Evolutionary conservation across 768 basidiomycete species (phyloP), one percentile per base, ranked within the genome.

Genomic region (Boletus tylopilopsis): DNA sequence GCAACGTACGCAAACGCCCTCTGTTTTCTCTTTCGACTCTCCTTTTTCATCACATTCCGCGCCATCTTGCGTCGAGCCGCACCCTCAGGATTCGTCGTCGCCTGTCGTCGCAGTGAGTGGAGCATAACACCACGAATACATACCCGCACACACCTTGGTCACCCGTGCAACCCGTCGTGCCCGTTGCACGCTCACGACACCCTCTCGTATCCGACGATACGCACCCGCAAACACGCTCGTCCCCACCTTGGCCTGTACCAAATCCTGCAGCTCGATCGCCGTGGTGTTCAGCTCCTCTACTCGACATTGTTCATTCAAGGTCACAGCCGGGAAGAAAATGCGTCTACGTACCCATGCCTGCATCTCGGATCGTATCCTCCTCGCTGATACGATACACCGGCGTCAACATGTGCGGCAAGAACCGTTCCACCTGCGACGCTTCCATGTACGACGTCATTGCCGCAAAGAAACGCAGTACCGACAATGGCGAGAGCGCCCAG

Each of bases 381-480:
- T 96, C 94, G 2, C 81, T 74, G 42, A 99, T 78, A 25, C 94
- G 85, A 64, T 94, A 89, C 0, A 94, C 70, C 0, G 96, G 95
- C 4, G 84, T 83, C 9, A 97, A 71, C 23, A 97, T 85, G 61
- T 96, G 93, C 3, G 84, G 76, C 25, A 95, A 73, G 71, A 87
- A 95, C 22, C 68, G 72, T 56, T 88, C 81, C 0, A 91, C 72
- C 16, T 73, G 69, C 0, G 62, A 52, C 0, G 73, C 63, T 0
- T 85, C 80, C 76, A 98, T 81, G 59, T 80, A 69, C 2, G 86
- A 81, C 3, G 81, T 70, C 83, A 96, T 92, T 0, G 93, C 94
- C 0, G 94, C 96, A 59, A 98, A 96, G 87, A 93, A 96, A 15
- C 90, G 85, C 38, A 99, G 66, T 35, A 87, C 80, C 0, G 91